Percentiles rank a stretch among this genome's conserved stretches.
These are phyloP conservation scores for Magnusiomyces fungicola DNA, from an alignment of 1,139 yeast genomes.

Conservation along the genomic window DNA sequence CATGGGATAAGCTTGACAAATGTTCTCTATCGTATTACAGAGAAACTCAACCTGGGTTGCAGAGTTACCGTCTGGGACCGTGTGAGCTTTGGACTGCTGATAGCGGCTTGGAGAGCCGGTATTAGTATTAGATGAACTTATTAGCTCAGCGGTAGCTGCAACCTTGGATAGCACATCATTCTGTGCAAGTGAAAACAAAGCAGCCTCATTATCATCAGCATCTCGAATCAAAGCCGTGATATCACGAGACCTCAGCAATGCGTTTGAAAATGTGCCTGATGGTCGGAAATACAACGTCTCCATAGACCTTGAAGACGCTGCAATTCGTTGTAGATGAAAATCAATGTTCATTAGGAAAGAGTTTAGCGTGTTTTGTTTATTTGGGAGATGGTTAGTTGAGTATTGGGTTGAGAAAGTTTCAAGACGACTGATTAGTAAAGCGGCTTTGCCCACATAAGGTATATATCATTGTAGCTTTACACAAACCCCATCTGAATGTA, in stretches of 20 bases:
- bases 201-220: slow-evolving; percentile 47
- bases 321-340: slow-evolving; percentile 23
- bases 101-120: background rate
- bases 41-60: slow-evolving; percentile 14
- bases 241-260: slow-evolving; percentile 47
- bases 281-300: slow-evolving; percentile 39
- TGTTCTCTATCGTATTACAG: slow-evolving; percentile 13
- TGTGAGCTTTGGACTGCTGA: background rate
- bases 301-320: slow-evolving; percentile 28
- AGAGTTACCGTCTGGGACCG: slow-evolving; percentile 11
- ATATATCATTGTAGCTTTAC: too few relatives aligned
- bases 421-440: too few relatives aligned
- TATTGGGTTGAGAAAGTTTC: too few relatives aligned
- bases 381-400: too few relatives aligned
- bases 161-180: background rate
- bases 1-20: slow-evolving; percentile 17
- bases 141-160: background rate
- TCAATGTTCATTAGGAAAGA: slow-evolving; percentile 21
- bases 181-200: background rate
- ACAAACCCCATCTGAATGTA: too few relatives aligned
- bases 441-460: too few relatives aligned
- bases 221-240: slow-evolving; percentile 56
- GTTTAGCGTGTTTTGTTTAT: too few relatives aligned
- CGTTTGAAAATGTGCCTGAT: slow-evolving; percentile 60
- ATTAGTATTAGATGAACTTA: background rate